phyloP scores from a whole-genome alignment of 805 yeast species.

The Pichia phayaonensis region DNA sequence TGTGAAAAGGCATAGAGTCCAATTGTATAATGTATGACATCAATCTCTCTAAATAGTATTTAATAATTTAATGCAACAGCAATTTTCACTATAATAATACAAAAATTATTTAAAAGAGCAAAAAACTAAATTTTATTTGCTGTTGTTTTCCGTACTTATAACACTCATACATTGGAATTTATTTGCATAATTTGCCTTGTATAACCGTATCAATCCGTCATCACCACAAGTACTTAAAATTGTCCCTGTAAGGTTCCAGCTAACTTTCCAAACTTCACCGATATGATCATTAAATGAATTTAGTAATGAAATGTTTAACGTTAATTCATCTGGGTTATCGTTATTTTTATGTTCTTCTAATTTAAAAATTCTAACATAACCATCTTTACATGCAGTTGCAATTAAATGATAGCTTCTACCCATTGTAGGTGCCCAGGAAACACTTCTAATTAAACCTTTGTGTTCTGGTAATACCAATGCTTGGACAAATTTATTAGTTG shows the following conservation, averaged over 20 bases:
- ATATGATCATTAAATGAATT: constrained; percentile 27
- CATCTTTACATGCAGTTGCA: constrained; percentile 96
- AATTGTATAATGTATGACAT: too few relatives aligned
- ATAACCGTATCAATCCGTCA: constrained; percentile 83
- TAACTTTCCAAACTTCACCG: constrained; percentile 83
- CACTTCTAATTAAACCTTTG: constrained; percentile 76
- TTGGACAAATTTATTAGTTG: constrained; percentile 42
- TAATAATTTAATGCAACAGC: not conserved
- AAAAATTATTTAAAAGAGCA: not conserved
- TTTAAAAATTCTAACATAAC: constrained; percentile 79
- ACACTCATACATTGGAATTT: constrained; percentile 91
- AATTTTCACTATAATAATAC: not conserved
- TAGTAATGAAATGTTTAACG: constrained; percentile 20
- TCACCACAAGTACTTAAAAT: constrained; percentile 91
- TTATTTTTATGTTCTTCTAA: constrained; percentile 37
- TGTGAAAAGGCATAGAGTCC: not conserved
- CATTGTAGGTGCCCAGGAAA: constrained; percentile 96
- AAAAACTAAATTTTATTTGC: not conserved
- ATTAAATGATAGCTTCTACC: constrained; percentile 81
- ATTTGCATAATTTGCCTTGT: constrained; percentile 83
- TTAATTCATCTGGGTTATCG: constrained; percentile 12
- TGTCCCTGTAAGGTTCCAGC: constrained; percentile 93
- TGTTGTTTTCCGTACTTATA: constrained; percentile 44
- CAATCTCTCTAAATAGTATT: not conserved
- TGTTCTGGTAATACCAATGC: constrained; percentile 75